Base-by-base conservation (phyloP, 306 rosid species). In the Casuarina equisetifolia region DNA sequence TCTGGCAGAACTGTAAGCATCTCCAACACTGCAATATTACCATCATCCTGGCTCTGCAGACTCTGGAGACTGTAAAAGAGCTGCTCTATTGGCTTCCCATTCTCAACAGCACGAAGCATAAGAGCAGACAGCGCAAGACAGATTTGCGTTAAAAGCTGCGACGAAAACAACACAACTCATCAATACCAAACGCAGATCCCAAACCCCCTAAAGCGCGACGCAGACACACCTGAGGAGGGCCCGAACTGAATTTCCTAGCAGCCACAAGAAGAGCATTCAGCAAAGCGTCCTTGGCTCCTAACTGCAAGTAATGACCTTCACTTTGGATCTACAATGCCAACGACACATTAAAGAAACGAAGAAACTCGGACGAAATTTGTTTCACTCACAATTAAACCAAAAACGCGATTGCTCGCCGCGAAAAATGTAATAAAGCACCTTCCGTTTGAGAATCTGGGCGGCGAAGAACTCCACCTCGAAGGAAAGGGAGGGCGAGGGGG, bases 1-100 rank as follows among this genome's bases (percentile, higher is more conserved):
- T 94, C 98, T 4, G 98, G 98, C 73, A 94, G 79, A 71, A 94
- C 96, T 44, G 98, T 94, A 75, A 94, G 97, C 98, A 94, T 86
- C 89, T 94, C 98, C 86, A 94, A 80, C 59, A 94, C 97, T 59
- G 97, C 98, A 74, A 88, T 46, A 81, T 89, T 89, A 43, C 94
- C 96, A 68, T 84, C 88, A 25, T 78, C 92, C 86, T 89, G 89
- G 68, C 81, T 85, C 88, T 90, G 94, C 82, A 91, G 87, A 85
- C 84, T 90, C 92, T 76, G 94, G 67, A 94, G 98, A 85, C 91
- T 90, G 88, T 90, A 92, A 85, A 94, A 92, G 45, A 94, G 97
- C 82, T 90, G 92, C 85, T 92, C 97, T 6, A 94, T 86, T 51
- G 98, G 93, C 76, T 94, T 94, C 59, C 97, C 98, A 82, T 86